Base-by-base conservation (phyloP, 108 stramenopile genomes). In the Cyclotella sp. region DNA sequence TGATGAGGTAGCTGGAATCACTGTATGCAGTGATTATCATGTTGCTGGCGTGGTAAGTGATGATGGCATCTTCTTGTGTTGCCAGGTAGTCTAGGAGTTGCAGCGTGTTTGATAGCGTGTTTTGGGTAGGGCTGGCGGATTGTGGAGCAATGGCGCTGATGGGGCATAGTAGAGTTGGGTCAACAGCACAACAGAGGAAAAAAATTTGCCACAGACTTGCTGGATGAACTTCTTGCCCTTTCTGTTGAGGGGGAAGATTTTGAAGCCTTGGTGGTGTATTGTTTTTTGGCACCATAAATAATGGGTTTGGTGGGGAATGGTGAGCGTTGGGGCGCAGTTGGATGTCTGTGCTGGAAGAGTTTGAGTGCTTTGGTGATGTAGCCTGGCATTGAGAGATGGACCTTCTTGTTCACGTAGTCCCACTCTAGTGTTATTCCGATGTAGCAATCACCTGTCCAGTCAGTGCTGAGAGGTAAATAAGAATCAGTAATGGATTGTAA, bases 341-440 rank as follows among this genome's bases (percentile, higher is more conserved):
- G 34, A 34, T 6, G 34, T 34, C 2, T 34, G 57, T 27, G 27
- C 26, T 28, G 22, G 19, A 58, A 26, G 22, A 21, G 57, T 58
- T 27, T 21, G 13, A 58, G 22, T 19, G 49, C 34, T 51, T 51
- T 51, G 18, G 16, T 58, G 57, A 58, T 27, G 22, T 58, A 12
- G 57, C 27, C 26, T 28, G 26, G 57, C 57, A 28, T 58, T 16
- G 19, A 58, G 24, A 58, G 57, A 24, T 58, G 57, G 19, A 58
- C 57, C 22, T 58, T 28, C 13, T 28, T 21, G 34, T 34, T 34
- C 2, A 6, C 6, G 34, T 34, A 34, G 34, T 34, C 34, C 34
- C 34, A 34, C 2, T 58, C 19, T 27, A 28, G 13, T 21, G 13
- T 21, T 2, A 58, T 58, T 13, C 57, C 13, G 13, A 58, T 27